Conservation (phyloP, 495 filamentous ascomycete genomes). For the Lepraria neglecta region DNA sequence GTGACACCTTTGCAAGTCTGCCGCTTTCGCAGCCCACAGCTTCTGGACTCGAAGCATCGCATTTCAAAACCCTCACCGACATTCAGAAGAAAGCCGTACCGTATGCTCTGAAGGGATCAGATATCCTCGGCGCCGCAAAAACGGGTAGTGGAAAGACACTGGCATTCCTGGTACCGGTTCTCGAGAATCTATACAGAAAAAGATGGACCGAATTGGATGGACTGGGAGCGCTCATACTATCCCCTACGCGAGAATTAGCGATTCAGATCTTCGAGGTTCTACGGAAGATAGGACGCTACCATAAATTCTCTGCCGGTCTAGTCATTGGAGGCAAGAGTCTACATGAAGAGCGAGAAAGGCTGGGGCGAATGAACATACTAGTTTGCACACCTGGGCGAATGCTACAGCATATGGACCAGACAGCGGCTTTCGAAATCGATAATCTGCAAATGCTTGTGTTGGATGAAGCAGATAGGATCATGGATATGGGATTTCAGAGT, state of each 20-base stretch:
- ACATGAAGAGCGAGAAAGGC: slow-evolving; percentile 76
- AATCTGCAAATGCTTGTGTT: slow-evolving; percentile 90
- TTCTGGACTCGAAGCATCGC: slow-evolving; percentile 71
- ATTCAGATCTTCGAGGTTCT: slow-evolving; percentile 97
- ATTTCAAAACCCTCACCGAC: slow-evolving; percentile 86
- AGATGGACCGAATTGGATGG: slow-evolving; percentile 90
- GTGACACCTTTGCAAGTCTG: slow-evolving; percentile 69
- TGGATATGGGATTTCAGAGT: slow-evolving; percentile 95
- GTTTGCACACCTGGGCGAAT: slow-evolving; percentile 95
- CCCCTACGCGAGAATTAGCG: slow-evolving; percentile 88
- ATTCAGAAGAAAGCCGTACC: slow-evolving; percentile 85
- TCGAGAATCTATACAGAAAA: slow-evolving; percentile 89
- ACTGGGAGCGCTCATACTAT: slow-evolving; percentile 84
- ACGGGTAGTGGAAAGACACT: slow-evolving; percentile 96
- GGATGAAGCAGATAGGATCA: slow-evolving; percentile 92
- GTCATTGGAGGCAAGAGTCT: slow-evolving; percentile 93
- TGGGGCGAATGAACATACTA: slow-evolving; percentile 94
- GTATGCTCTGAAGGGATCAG: slow-evolving; percentile 73
- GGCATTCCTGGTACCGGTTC: slow-evolving; percentile 82
- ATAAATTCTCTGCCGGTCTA: slow-evolving; percentile 86
- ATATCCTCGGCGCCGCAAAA: slow-evolving; percentile 93
- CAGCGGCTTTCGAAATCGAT: slow-evolving; percentile 78
- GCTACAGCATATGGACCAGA: slow-evolving; percentile 94
- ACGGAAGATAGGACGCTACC: slow-evolving; percentile 80
- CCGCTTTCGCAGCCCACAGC: slow-evolving; percentile 82